These are phyloP conservation scores for Didymella exigua DNA, from an alignment of 2,329 filamentous ascomycete genomes.

Conservation along the genomic window DNA sequence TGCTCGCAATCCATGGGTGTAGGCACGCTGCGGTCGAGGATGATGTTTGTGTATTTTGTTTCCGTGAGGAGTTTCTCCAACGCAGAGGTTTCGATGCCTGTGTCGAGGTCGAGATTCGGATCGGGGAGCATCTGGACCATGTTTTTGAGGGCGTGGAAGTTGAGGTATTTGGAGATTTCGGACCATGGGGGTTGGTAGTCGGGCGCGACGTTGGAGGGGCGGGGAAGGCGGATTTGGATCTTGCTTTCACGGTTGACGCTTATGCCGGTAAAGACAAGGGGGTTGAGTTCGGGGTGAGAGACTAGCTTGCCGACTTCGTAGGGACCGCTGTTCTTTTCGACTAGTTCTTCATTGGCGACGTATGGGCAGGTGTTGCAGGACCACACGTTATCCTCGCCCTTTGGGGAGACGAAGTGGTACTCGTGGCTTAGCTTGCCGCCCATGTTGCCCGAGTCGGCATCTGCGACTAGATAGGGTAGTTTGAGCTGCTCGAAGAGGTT, in stretches of 20 bases:
- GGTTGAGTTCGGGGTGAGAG: conserved; percentile 2
- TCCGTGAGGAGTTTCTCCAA: conserved; percentile 29
- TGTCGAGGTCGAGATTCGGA: conserved; percentile 69
- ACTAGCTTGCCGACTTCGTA: too few species aligned
- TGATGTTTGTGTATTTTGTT: conserved; percentile 18
- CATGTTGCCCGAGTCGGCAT: conserved; percentile 95
- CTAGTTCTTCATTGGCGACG: conserved; percentile 87
- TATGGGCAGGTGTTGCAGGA: conserved; percentile 76
- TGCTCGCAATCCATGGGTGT: too few species aligned
- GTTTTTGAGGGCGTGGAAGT: conserved; percentile 69
- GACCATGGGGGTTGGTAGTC: conserved; percentile 21
- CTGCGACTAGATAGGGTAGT: conserved; percentile 81
- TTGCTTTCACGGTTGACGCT: conserved; percentile 70
- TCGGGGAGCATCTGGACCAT: too few species aligned
- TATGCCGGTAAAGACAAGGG: conserved; percentile 65
- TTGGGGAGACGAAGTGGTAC: conserved; percentile 80
- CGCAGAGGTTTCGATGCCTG: conserved; percentile 62
- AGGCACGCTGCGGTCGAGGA: conserved; percentile 33
- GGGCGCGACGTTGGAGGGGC: conserved; percentile 3
- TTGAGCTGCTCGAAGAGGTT: conserved; percentile 82
- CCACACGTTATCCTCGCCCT: conserved; percentile 86
- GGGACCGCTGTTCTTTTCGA: too few species aligned
- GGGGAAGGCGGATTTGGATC: conserved; percentile 61
- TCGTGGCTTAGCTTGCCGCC: conserved; percentile 93
- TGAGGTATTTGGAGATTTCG: conserved; percentile 50